Evolutionary conservation across 345 rosid species (phyloP), one percentile per base, ranked within the genome.

Genomic region (Mangifera indica): DNA sequence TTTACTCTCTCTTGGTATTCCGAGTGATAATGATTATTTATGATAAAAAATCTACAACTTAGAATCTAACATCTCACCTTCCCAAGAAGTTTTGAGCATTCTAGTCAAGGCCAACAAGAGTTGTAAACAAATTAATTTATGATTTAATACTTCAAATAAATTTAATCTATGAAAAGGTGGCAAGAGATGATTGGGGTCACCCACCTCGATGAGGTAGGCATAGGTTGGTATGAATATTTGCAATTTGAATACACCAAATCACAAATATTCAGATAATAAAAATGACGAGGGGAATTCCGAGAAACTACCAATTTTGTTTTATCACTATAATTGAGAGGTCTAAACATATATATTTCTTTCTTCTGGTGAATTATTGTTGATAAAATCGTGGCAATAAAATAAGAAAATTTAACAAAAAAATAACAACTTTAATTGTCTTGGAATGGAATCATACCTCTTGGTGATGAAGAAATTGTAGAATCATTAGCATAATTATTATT

Each of bases 391-490:
- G 20, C 5, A 59, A 24, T 15, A 15, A 56, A 6, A 56, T 3
- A 22, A 7, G 21, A 60, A 15, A 20, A 59, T 0, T 29, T 6
- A 60, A 37, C 12, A 60, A 26, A 18, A 13, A 10, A 3, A 34
- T 10, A 34, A 7, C n/a, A 34, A 2, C 18, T 61, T 42, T 58
- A 24, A 7, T 18, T 29, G 17, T 67, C 8, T 53, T 4, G 1
- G 10, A 56, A 51, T 26, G 57, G 45, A 18, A 42, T 26, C 15
- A 45, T 87, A 92, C 98, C 98, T 90, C 83, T 83, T 1, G 90
- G 91, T 3, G 94, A 77, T 42, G 81, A 71, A 51, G 89, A 76
- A 76, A 72, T 77, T 34, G 72, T 45, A 12, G 73, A 82, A 53
- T 84, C 89, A 71, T 75, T 82, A n/a, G 83, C 46, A 74, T 13